Evolutionary conservation across 768 basidiomycete species (phyloP), one percentile per base, ranked within the genome.

Genomic region (Mycena galopus): DNA sequence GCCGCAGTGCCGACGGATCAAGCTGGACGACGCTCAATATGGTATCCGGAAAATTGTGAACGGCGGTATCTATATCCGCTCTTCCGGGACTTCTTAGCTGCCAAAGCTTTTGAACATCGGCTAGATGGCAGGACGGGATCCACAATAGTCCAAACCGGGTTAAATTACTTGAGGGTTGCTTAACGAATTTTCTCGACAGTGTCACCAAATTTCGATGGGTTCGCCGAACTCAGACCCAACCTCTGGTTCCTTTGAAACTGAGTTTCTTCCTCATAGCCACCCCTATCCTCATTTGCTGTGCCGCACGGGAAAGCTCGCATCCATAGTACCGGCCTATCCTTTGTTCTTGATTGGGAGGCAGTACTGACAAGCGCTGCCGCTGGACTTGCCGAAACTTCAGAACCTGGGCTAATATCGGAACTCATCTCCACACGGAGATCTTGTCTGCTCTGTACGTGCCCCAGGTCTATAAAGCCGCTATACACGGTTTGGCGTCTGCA

Each of bases 321-420:
- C n/a, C 53, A 67, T 33, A 59, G 53, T 35, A n/a, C 53, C 61
- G 42, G n/a, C 42, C 60, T 37, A 29, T 19, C 39, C 55, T n/a
- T 72, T 63, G 51, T 67, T 64, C 56, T 11, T 23, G 42, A 44
- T 65, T 29, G 37, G 30, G n/a, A 23, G 10, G 21, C 50, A 39
- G 14, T 51, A 16, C 25, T 39, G 50, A 53, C 60, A 73, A 73
- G 72, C 62, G 60, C 67, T n/a, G 19, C n/a, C n/a, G n/a, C n/a
- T 59, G 42, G 62, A 47, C n/a, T 21, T 21, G 21, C 59, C 32
- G 29, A 47, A 56, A 21, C 29, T n/a, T 12, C 11, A 35, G 25
- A 17, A 16, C 56, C 29, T 21, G 3, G 9, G 33, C 42, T 30
- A 61, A 29, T 33, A 32, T 63, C 55, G 42, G 30, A 30, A 35